phyloP scores from a whole-genome alignment of 345 rosid species.

The Syzygium aromaticum region DNA sequence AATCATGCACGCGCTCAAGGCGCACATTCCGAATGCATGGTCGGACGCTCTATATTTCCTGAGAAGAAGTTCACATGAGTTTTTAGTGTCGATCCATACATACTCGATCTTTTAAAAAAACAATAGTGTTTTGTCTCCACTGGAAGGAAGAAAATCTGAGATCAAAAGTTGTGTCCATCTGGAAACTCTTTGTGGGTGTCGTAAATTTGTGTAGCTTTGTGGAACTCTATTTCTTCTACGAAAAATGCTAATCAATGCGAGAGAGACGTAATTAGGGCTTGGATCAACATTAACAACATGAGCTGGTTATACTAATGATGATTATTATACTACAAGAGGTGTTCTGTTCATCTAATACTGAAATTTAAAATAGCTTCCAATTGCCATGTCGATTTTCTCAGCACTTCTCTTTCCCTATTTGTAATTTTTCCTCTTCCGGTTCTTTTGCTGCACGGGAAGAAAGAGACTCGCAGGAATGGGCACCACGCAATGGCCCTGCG shows the following conservation, averaged over 20 bases:
- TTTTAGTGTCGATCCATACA: neutral
- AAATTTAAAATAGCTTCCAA: neutral
- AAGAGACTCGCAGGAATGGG: neutral
- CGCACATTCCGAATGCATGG: neutral
- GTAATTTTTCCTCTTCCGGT: neutral
- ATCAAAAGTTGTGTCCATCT: neutral
- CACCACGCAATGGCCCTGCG: neutral
- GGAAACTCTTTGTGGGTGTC: neutral
- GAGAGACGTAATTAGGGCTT: neutral
- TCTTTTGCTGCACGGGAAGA: neutral
- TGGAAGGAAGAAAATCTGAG: neutral
- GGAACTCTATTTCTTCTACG: neutral
- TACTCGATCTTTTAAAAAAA: neutral
- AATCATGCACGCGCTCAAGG: neutral
- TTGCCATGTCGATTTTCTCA: neutral
- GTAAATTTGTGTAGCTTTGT: neutral
- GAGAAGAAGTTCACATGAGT: neutral
- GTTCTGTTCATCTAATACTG: neutral
- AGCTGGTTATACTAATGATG: neutral
- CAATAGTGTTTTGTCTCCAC: neutral
- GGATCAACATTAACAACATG: neutral
- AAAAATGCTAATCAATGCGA: neutral
- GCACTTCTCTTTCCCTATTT: neutral
- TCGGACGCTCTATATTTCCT: neutral
- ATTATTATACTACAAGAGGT: neutral